These are phyloP conservation scores for Golubevia pallescens DNA, from an alignment of 1,284 basidiomycete genomes.

Conservation along the genomic window DNA sequence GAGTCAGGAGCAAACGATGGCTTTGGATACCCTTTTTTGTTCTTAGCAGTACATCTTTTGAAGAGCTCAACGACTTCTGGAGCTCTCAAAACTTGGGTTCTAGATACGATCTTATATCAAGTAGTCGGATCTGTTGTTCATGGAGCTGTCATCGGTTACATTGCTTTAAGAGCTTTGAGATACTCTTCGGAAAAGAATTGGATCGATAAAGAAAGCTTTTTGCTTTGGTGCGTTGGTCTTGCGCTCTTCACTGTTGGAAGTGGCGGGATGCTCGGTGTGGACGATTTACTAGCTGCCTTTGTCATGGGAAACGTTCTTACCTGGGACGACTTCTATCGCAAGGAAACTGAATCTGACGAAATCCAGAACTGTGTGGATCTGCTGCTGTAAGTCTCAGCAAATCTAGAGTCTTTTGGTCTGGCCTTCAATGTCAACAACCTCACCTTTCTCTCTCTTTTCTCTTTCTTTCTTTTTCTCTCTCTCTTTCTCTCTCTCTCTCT, in stretches of 20 bases:
- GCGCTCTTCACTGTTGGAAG: slow-evolving; percentile 42
- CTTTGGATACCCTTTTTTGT: slow-evolving; percentile 43
- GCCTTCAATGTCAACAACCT: background rate
- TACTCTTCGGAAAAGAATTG: slow-evolving; percentile 33
- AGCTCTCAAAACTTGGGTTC: slow-evolving; percentile 30
- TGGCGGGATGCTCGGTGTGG: slow-evolving; percentile 33
- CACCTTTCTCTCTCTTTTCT: background rate
- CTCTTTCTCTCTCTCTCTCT: too few relatives aligned
- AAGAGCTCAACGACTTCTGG: slow-evolving; percentile 20
- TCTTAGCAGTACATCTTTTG: slow-evolving; percentile 39
- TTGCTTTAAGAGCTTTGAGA: slow-evolving; percentile 29
- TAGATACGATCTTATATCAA: slow-evolving; percentile 33
- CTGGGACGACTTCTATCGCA: slow-evolving; percentile 52
- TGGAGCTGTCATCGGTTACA: slow-evolving; percentile 35
- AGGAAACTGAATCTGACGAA: slow-evolving; percentile 50
- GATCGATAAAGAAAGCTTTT: slow-evolving; percentile 52
- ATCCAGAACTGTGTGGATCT: slow-evolving; percentile 49
- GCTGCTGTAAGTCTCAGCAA: slow-evolving; percentile 39
- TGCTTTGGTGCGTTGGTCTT: slow-evolving; percentile 41
- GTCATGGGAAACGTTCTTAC: slow-evolving; percentile 44
- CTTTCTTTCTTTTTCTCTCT: background rate
- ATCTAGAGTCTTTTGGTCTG: slow-evolving; percentile 10
- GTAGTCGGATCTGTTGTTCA: slow-evolving; percentile 28
- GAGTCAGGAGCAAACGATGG: slow-evolving; percentile 53
- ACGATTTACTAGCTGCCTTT: slow-evolving; percentile 49